phyloP scores from a whole-genome alignment of 345 rosid genomes.

The Corymbia maculata region DNA sequence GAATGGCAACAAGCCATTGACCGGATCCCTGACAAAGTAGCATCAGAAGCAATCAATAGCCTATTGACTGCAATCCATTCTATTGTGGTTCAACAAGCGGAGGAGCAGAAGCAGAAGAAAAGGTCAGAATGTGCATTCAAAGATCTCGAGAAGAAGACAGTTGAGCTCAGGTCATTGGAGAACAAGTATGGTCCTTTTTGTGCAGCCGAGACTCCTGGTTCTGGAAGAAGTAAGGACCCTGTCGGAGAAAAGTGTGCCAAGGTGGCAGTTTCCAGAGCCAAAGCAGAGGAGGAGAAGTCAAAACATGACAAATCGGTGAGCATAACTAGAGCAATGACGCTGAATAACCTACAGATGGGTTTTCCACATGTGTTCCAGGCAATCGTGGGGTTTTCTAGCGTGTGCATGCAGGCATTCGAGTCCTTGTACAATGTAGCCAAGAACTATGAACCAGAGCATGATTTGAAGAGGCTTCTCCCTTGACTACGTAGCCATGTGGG shows the following conservation, averaged over 20 bases:
- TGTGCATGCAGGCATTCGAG: slow-evolving; percentile 84
- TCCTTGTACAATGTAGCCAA: slow-evolving; percentile 72
- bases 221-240: slow-evolving; percentile 31
- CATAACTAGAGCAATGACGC: slow-evolving; percentile 72
- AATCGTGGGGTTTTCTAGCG: slow-evolving; percentile 85
- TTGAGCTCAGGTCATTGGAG: slow-evolving; percentile 65
- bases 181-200: slow-evolving; percentile 63
- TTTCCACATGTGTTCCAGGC: slow-evolving; percentile 90
- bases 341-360: slow-evolving; percentile 89
- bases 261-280: slow-evolving; percentile 49
- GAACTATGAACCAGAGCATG: slow-evolving; percentile 30
- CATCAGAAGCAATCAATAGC: slow-evolving; percentile 94
- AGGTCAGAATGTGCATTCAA: slow-evolving; percentile 50
- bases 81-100: slow-evolving; percentile 77
- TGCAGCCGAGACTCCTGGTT: slow-evolving; percentile 23
- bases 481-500: slow-evolving; percentile 1
- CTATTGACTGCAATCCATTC: slow-evolving; percentile 73
- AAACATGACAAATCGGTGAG: slow-evolving; percentile 71
- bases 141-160: slow-evolving; percentile 60
- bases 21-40: slow-evolving; percentile 90
- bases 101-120: slow-evolving; percentile 84
- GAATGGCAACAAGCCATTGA: slow-evolving; percentile 85
- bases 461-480: slow-evolving; percentile 39
- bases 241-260: slow-evolving; percentile 59
- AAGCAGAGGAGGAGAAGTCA: slow-evolving; percentile 78